Conservation (phyloP, 192 early-diverging fungal species). For the Phycomyces blakesleeanus region DNA sequence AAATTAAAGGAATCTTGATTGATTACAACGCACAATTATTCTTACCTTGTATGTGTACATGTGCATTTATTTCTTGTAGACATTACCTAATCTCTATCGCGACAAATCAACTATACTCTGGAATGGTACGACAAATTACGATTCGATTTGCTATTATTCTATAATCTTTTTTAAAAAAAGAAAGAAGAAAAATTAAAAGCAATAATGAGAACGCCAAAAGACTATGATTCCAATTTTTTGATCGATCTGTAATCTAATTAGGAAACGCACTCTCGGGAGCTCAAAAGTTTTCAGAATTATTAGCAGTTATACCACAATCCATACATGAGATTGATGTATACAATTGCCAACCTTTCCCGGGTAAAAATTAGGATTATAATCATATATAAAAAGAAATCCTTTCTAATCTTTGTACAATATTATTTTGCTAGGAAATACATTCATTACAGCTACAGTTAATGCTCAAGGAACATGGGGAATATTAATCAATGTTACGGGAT, state of each 20-base stretch:
- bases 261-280: conserved; percentile 46
- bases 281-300: conserved; percentile 42
- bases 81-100: conserved; percentile 41
- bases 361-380: conserved; percentile 16
- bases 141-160: too few relatives aligned
- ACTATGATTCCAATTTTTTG: neutral
- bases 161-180: too few relatives aligned
- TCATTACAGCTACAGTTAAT: conserved; percentile 24
- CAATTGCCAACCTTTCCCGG: conserved; percentile 49
- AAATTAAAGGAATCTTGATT: too few relatives aligned
- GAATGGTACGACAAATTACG: conserved; percentile 42
- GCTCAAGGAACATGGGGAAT: conserved; percentile 40
- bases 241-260: conserved; percentile 15
- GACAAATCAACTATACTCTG: conserved; percentile 49
- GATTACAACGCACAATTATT: too few relatives aligned
- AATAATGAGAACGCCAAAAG: neutral
- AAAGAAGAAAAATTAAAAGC: neutral
- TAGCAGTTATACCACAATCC: conserved; percentile 34
- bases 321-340: conserved; percentile 41
- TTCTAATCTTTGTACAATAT: neutral
- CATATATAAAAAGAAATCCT: neutral
- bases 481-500: conserved; percentile 43
- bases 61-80: conserved; percentile 12
- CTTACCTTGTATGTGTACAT: too few relatives aligned
- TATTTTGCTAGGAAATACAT: too few relatives aligned